A percentile compares a stretch with the other conserved stretches of the same genome.
Conservation (phyloP, 306 rosid species). For the Alnus glutinosa region DNA sequence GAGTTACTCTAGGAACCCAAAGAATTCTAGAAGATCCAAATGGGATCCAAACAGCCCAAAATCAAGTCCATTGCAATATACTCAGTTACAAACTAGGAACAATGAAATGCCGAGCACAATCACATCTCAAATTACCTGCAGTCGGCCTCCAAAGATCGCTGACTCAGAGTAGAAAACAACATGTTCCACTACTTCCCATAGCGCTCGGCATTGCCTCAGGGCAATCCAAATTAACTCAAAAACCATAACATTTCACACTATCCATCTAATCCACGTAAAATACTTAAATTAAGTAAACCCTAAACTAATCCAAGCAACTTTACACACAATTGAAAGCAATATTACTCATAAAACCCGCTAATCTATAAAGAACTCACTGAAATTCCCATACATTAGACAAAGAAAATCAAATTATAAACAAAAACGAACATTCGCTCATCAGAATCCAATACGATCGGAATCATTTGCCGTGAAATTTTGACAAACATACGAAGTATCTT, state of each 20-base stretch:
- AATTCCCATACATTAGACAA: not conserved
- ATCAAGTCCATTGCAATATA: not conserved
- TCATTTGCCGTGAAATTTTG: not conserved
- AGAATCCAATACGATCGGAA: slow-evolving; percentile 15
- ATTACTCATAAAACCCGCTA: slow-evolving; percentile 28
- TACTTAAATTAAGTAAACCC: not conserved
- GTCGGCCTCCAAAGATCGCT: slow-evolving; percentile 27
- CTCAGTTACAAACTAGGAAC: not conserved
- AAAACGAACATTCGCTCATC: slow-evolving; percentile 9
- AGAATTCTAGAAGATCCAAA: too few relatives aligned
- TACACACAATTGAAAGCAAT: slow-evolving; percentile 23
- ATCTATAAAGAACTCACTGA: slow-evolving; percentile 2
- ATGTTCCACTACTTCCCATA: slow-evolving; percentile 31
- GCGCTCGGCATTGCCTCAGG: slow-evolving; percentile 45
- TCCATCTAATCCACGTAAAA: not conserved
- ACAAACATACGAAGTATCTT: not conserved
- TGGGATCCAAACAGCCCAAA: not conserved
- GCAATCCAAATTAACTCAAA: slow-evolving; percentile 25
- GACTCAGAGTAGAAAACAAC: slow-evolving; percentile 28
- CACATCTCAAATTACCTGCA: slow-evolving; percentile 34
- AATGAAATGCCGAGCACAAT: not conserved
- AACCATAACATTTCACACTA: slow-evolving; percentile 19
- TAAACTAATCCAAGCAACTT: slow-evolving; percentile 6
- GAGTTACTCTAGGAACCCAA: not conserved
- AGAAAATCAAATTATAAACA: not conserved